A percentile compares a stretch with the other conserved stretches of the same genome.
phyloP scores from a whole-genome alignment of 306 rosid genomes.

The Medicago arabica region DNA sequence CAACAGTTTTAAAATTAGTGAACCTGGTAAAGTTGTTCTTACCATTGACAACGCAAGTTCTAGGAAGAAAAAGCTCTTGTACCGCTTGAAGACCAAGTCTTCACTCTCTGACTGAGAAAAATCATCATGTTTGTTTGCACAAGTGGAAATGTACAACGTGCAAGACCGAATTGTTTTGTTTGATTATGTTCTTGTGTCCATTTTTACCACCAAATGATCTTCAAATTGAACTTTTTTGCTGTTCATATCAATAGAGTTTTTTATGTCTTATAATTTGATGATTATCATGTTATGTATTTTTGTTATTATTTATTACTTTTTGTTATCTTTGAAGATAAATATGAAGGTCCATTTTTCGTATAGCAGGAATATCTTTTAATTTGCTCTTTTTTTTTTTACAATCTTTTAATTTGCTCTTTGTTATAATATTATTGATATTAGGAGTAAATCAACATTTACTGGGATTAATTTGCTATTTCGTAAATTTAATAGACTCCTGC shows the following conservation, averaged over 20 bases:
- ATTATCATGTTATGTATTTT: constrained; percentile 33
- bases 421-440: too few relatives aligned
- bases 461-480: too few relatives aligned
- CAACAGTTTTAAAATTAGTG: constrained; percentile 61
- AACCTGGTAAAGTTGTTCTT: constrained; percentile 76
- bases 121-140: neutral
- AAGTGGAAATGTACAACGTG: neutral
- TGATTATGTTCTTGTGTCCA: neutral
- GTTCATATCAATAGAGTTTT: constrained; percentile 37
- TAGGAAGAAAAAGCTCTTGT: constrained; percentile 84
- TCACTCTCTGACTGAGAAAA: constrained; percentile 45
- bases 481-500: too few relatives aligned
- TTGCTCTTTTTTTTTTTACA: too few relatives aligned
- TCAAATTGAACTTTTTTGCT: constrained; percentile 38
- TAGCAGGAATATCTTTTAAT: constrained; percentile 8
- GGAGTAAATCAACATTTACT: too few relatives aligned
- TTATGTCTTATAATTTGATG: constrained; percentile 3
- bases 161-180: constrained; percentile 3
- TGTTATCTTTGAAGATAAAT: constrained; percentile 36
- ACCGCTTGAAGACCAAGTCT: constrained; percentile 73
- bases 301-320: constrained; percentile 1
- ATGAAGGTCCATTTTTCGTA: constrained; percentile 25
- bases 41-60: constrained; percentile 69
- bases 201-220: neutral
- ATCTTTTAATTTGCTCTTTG: neutral